phyloP scores from a whole-genome alignment of 2,329 filamentous ascomycete species.

The Venturia oleaginea region DNA sequence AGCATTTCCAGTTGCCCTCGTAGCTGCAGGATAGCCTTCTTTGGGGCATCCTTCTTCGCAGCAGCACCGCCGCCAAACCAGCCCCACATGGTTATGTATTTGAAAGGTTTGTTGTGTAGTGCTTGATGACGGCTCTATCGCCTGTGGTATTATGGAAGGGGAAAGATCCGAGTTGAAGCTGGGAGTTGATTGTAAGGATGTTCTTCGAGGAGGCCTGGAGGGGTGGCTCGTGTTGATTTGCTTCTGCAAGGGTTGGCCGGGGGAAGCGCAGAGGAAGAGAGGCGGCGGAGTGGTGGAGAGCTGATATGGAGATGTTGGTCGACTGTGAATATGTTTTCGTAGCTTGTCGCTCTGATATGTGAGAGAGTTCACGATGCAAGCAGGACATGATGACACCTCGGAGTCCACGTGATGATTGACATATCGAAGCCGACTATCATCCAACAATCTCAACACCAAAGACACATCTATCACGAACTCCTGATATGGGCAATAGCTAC shows the following conservation, averaged over 20 bases:
- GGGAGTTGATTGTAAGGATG: neutral
- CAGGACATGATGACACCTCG: neutral
- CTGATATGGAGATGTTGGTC: neutral
- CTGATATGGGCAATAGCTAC: slow-evolving; percentile 15
- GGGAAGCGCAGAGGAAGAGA: neutral
- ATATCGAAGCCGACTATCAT: neutral
- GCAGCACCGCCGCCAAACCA: slow-evolving; percentile 87
- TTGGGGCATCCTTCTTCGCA: slow-evolving; percentile 86
- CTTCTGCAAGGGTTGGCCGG: neutral
- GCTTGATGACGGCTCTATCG: neutral
- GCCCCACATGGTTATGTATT: slow-evolving; percentile 31
- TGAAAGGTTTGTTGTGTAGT: neutral
- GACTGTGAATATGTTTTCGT: neutral
- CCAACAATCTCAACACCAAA: slow-evolving; percentile 5
- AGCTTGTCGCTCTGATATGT: neutral
- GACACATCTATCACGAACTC: slow-evolving; percentile 20
- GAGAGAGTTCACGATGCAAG: neutral
- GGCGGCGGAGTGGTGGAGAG: neutral
- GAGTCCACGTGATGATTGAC: neutral
- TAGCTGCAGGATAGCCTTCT: slow-evolving; percentile 88
- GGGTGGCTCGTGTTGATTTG: slow-evolving; percentile 3
- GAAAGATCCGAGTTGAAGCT: neutral
- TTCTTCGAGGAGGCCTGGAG: neutral
- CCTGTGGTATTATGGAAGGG: neutral
- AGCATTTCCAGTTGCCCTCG: slow-evolving; percentile 92